Percentiles rank a stretch among this genome's conserved stretches.
Conservation (phyloP, 306 rosid species). For the Ceratonia siliqua region DNA sequence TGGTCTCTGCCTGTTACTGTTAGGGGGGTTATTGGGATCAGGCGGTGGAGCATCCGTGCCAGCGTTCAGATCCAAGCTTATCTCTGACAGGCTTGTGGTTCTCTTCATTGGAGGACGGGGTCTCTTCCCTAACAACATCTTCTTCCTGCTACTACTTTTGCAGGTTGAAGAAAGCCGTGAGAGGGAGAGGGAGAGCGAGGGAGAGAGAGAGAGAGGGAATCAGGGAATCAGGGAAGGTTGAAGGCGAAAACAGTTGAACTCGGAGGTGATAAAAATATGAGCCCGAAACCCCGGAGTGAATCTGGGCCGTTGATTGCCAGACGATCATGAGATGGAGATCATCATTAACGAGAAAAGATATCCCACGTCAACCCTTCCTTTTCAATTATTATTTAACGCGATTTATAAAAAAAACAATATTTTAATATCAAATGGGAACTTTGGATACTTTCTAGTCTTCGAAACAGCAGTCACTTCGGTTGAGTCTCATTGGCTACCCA, state of each 20-base stretch:
- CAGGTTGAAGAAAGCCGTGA: background rate
- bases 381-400: background rate
- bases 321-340: constrained; percentile 17
- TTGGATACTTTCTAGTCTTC: constrained; percentile 43
- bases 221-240: constrained; percentile 26
- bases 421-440: constrained; percentile 32
- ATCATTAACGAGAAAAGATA: constrained; percentile 11
- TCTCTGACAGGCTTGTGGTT: constrained; percentile 80
- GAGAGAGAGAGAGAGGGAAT: background rate
- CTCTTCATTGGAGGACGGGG: constrained; percentile 76
- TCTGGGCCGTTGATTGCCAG: constrained; percentile 51
- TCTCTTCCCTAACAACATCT: constrained; percentile 81
- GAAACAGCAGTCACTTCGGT: constrained; percentile 31
- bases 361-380: constrained; percentile 41
- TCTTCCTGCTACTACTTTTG: background rate
- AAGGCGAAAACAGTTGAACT: constrained; percentile 32
- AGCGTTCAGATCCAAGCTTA: constrained; percentile 73
- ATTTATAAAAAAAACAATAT: background rate
- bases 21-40: constrained; percentile 21
- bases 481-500: constrained; percentile 30
- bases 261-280: constrained; percentile 48
- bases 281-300: constrained; percentile 60
- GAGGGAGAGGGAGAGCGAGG: background rate
- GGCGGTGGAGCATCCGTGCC: constrained; percentile 5
- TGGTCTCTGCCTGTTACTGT: background rate